phyloP scores from a whole-genome alignment of 2,329 filamentous ascomycete genomes.

The Aspergillus aculeatinus region DNA sequence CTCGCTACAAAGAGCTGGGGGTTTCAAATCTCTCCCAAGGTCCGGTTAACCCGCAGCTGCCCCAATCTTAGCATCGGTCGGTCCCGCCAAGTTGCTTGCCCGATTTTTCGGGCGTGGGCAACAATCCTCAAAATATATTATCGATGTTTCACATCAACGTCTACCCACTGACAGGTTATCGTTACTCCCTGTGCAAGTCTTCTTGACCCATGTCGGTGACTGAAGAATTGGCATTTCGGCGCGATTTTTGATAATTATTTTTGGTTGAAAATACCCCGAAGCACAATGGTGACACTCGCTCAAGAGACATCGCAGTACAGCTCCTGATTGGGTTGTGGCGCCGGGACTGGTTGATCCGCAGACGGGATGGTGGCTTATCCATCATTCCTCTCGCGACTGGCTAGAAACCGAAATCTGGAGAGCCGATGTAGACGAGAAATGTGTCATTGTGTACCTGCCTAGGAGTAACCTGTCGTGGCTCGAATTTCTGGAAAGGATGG shows the following conservation, averaged over 20 bases:
- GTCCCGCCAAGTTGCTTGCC: not conserved
- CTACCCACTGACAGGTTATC: not conserved
- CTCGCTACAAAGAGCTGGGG: not conserved
- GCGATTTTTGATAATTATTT: not conserved
- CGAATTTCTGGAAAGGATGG: constrained; percentile 12
- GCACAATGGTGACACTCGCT: not conserved
- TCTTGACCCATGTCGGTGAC: not conserved
- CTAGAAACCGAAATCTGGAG: not conserved
- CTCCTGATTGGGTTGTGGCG: constrained; percentile 7
- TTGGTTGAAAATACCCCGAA: constrained; percentile 1
- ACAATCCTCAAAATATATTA: not conserved
- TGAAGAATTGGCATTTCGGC: constrained; percentile 3
- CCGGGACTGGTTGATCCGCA: constrained; percentile 9
- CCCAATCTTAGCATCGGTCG: not conserved
- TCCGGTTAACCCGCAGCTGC: not conserved
- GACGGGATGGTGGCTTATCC: not conserved
- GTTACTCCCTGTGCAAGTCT: not conserved
- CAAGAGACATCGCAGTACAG: not conserved
- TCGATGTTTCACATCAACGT: not conserved
- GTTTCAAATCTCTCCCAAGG: not conserved
- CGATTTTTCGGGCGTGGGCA: not conserved
- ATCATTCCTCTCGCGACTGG: not conserved
- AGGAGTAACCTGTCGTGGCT: constrained; percentile 3
- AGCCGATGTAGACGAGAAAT: not conserved
- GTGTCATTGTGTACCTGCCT: not conserved